phyloP scores from a whole-genome alignment of 2,329 filamentous ascomycete species.

The Erysiphe neolycopersici region DNA sequence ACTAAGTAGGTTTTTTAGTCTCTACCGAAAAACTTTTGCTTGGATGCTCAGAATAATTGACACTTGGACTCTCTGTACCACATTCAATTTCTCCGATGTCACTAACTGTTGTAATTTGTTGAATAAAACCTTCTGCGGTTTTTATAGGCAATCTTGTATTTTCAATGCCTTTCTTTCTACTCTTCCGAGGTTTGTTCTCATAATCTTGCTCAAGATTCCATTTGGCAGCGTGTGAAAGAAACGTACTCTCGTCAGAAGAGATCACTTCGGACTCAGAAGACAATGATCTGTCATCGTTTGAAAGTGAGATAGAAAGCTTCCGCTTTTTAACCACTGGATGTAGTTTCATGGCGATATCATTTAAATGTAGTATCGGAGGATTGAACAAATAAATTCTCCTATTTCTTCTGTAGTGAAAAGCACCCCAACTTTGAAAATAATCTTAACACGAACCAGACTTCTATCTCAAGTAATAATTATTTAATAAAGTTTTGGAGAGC shows the following conservation, averaged over 20 bases:
- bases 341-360: too few species aligned
- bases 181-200: slow-evolving; percentile 51
- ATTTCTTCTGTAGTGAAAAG: too few species aligned
- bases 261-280: too few species aligned
- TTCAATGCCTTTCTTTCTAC: slow-evolving; percentile 42
- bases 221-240: slow-evolving; percentile 33
- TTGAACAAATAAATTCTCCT: too few species aligned
- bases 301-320: too few species aligned
- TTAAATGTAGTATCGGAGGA: too few species aligned
- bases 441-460: too few species aligned
- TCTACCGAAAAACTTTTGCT: slow-evolving; percentile 20
- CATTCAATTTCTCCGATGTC: slow-evolving; percentile 30
- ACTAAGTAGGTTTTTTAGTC: slow-evolving; percentile 16
- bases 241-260: slow-evolving; percentile 17
- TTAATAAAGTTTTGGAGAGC: too few species aligned
- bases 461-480: too few species aligned
- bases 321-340: too few species aligned
- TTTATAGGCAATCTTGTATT: slow-evolving; percentile 63
- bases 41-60: slow-evolving; percentile 24
- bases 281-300: too few species aligned
- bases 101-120: slow-evolving; percentile 26
- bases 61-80: slow-evolving; percentile 35
- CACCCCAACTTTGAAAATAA: too few species aligned
- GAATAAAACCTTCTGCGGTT: slow-evolving; percentile 48
- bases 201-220: slow-evolving; percentile 91